Conservation (phyloP, 345 rosid species). For the Populus deltoides region DNA sequence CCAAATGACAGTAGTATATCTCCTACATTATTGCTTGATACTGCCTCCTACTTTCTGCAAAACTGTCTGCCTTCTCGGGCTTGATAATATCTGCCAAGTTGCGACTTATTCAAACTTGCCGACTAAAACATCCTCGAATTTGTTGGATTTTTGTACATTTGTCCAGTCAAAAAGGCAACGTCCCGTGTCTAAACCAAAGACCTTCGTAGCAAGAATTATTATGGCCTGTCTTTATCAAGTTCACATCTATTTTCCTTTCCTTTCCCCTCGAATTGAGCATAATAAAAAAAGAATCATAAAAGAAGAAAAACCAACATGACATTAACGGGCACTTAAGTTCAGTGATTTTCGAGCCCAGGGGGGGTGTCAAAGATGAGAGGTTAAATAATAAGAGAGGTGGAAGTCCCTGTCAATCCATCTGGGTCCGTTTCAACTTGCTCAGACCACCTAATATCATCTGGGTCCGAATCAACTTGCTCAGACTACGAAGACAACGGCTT, state of each 20-base stretch:
- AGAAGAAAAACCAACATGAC: no score
- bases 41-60: background rate
- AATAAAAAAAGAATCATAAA: no score
- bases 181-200: background rate
- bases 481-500: background rate
- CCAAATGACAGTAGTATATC: background rate
- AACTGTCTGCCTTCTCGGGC: background rate
- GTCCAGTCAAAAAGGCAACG: background rate
- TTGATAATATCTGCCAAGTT: background rate
- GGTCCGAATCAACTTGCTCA: background rate
- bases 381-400: background rate
- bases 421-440: background rate
- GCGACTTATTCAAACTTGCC: background rate
- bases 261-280: background rate
- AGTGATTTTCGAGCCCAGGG: background rate
- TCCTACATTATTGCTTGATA: background rate
- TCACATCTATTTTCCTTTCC: background rate
- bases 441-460: background rate
- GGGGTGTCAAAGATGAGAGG: background rate
- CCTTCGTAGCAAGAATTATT: background rate
- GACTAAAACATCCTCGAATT: background rate
- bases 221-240: background rate
- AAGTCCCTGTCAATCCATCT: background rate
- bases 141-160: background rate
- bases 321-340: background rate